Evolutionary conservation across 257 asterid genomes (phyloP).

Genomic region (Vinca minor): DNA sequence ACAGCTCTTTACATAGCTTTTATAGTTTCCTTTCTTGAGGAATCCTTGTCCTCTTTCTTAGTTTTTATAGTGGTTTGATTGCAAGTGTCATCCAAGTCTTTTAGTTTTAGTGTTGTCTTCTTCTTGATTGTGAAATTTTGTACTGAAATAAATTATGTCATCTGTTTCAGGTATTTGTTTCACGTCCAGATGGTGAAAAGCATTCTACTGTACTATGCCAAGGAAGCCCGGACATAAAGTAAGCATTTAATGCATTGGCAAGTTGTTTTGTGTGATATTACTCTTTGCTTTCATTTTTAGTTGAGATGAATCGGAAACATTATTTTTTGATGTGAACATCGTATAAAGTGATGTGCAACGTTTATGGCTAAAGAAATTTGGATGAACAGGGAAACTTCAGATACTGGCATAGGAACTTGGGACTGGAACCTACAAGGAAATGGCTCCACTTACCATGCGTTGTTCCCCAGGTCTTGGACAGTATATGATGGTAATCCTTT

Average conservation of each 20-base stretch:
- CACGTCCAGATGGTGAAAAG: conserved; percentile 61
- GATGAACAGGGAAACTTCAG: conserved; percentile 57
- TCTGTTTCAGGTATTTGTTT: conserved; percentile 66
- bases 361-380: conserved; percentile 22
- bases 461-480: conserved; percentile 99
- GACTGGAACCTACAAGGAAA: conserved; percentile 81
- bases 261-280: conserved; percentile 2
- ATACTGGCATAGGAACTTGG: conserved; percentile 89
- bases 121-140: not conserved
- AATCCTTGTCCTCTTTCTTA: not conserved
- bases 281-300: not conserved
- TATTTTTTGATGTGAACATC: no score
- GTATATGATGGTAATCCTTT: conserved; percentile 66
- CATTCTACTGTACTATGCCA: conserved; percentile 79
- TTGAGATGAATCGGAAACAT: not conserved
- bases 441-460: conserved; percentile 77
- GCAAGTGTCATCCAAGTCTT: not conserved
- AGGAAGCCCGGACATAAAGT: conserved; percentile 46
- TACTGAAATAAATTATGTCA: conserved; percentile 2
- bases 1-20: not conserved
- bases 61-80: not conserved
- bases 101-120: not conserved
- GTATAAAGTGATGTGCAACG: not conserved
- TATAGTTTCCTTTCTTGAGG: not conserved
- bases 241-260: conserved; percentile 23